These are phyloP conservation scores for Metschnikowia lachancei DNA, from an alignment of 805 yeast species.

Conservation along the genomic window DNA sequence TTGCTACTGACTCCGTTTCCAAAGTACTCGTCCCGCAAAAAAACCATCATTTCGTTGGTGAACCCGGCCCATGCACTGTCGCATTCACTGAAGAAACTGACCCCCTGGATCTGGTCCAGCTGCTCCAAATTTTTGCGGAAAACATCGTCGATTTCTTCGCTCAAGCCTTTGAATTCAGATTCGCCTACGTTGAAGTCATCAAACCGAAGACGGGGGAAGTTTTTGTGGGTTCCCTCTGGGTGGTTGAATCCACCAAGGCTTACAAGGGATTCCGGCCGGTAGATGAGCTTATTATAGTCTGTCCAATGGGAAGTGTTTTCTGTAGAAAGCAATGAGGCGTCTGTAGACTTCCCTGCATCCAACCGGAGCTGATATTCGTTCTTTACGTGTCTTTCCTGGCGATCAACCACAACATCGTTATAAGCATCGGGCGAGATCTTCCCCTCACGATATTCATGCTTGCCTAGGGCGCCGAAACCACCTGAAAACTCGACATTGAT, in stretches of 20 bases:
- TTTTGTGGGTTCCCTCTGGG: slow-evolving; percentile 25
- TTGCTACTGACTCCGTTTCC: slow-evolving; percentile 35
- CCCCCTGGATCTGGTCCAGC: slow-evolving; percentile 71
- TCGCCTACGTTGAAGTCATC: slow-evolving; percentile 53
- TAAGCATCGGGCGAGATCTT: slow-evolving; percentile 10
- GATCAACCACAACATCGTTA: slow-evolving; percentile 23
- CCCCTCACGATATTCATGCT: slow-evolving; percentile 45
- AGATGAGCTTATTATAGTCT: slow-evolving; percentile 67
- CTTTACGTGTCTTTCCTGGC: slow-evolving; percentile 40
- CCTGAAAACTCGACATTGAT: slow-evolving; percentile 76
- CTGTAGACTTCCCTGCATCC: slow-evolving; percentile 44
- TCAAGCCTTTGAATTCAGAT: slow-evolving; percentile 49
- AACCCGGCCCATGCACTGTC: slow-evolving; percentile 89
- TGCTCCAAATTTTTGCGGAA: slow-evolving; percentile 67
- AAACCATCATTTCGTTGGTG: slow-evolving; percentile 48
- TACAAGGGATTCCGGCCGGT: slow-evolving; percentile 58
- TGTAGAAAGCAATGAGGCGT: slow-evolving; percentile 27
- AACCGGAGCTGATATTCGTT: slow-evolving; percentile 63
- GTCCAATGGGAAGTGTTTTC: slow-evolving; percentile 68
- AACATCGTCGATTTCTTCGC: slow-evolving; percentile 42
- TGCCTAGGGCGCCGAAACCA: slow-evolving; percentile 70
- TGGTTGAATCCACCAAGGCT: slow-evolving; percentile 60
- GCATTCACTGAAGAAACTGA: slow-evolving; percentile 65
- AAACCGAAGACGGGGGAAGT: slow-evolving; percentile 41
- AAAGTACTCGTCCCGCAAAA: slow-evolving; percentile 67